phyloP scores from a whole-genome alignment of 148 eudicot species.

The Chenopodium formosanum region DNA sequence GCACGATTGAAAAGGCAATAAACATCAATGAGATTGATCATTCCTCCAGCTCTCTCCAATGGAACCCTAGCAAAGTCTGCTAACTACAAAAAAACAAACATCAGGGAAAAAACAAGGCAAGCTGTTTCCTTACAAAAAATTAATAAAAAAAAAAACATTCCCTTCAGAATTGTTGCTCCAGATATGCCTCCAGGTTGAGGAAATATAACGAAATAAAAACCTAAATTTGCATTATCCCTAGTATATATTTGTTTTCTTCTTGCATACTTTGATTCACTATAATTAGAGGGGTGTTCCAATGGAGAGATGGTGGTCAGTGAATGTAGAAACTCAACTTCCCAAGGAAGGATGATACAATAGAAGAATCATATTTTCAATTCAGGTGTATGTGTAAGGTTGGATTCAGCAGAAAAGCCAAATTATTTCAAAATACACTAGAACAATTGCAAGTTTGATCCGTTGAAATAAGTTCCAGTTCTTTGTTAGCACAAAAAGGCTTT shows the following conservation, averaged over 20 bases:
- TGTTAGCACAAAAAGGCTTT: background rate
- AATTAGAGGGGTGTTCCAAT: background rate
- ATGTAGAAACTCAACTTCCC: background rate
- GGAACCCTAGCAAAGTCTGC: constrained; percentile 98
- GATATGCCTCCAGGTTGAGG: background rate
- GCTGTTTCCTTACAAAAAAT: background rate
- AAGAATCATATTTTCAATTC: background rate
- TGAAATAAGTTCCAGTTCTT: background rate
- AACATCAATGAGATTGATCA: constrained; percentile 81
- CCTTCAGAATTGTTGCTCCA: background rate
- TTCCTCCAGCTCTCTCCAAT: constrained; percentile 95
- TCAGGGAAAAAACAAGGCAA: constrained; percentile 24
- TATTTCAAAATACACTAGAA: background rate
- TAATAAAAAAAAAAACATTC: background rate
- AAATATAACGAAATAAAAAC: no score
- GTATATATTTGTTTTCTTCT: background rate
- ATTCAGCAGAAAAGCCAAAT: background rate
- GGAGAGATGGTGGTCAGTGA: background rate
- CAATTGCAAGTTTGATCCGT: background rate
- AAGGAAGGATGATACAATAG: background rate
- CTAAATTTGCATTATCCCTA: background rate
- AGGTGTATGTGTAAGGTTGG: background rate
- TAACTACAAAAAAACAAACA: constrained; percentile 54
- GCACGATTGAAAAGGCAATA: constrained; percentile 97
- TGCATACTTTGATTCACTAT: background rate